Evolutionary conservation across 169 alveolate genomes (phyloP).

Genomic region (Plasmodium blacklocki): DNA sequence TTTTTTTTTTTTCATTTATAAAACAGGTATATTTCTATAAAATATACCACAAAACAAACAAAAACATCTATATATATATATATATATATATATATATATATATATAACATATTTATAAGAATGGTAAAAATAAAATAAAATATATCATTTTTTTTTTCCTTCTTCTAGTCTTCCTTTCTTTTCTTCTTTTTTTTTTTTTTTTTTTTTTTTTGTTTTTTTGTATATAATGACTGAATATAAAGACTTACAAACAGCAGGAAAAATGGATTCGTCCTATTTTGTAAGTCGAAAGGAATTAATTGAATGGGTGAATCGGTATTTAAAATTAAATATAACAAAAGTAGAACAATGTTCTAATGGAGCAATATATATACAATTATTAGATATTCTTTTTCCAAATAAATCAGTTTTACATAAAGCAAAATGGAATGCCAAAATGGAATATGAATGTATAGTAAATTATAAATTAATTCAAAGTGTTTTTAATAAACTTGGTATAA

Average conservation of each 20-base stretch:
- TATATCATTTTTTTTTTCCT: too few relatives aligned
- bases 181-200: too few relatives aligned
- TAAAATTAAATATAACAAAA: slow-evolving; percentile 90
- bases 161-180: too few relatives aligned
- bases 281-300: slow-evolving; percentile 92
- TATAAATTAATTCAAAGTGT: slow-evolving; percentile 95
- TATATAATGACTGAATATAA: slow-evolving; percentile 15
- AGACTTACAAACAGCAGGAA: slow-evolving; percentile 78
- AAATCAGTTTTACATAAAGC: slow-evolving; percentile 89
- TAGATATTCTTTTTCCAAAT: slow-evolving; percentile 94
- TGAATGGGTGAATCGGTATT: slow-evolving; percentile 91
- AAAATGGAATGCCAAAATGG: slow-evolving; percentile 96
- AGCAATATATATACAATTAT: slow-evolving; percentile 95
- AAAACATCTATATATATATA: too few relatives aligned
- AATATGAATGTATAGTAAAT: slow-evolving; percentile 95
- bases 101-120: too few relatives aligned
- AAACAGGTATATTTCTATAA: too few relatives aligned
- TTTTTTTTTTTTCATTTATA: too few relatives aligned
- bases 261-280: slow-evolving; percentile 93
- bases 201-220: too few relatives aligned
- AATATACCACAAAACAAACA: too few relatives aligned
- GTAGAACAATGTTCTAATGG: slow-evolving; percentile 97
- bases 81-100: too few relatives aligned
- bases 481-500: slow-evolving; percentile 92
- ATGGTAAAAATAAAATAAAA: too few relatives aligned